phyloP scores from a whole-genome alignment of 2,329 filamentous ascomycete genomes.

The Stagonosporopsis tanaceti region DNA sequence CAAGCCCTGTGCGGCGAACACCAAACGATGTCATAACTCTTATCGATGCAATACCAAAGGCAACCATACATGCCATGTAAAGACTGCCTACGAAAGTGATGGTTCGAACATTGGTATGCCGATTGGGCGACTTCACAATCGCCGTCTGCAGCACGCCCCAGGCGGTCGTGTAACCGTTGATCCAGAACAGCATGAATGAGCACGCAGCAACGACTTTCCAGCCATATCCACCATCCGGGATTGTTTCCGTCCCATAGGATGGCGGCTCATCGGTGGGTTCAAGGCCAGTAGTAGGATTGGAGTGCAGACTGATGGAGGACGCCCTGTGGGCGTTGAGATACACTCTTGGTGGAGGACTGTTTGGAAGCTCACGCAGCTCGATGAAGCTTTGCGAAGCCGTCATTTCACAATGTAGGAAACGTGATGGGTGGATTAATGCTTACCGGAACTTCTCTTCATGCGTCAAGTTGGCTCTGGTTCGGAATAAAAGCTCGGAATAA shows the following conservation, averaged over 20 bases:
- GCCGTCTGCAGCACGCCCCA: conserved; percentile 70
- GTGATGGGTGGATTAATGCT: no score
- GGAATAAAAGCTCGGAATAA: no score
- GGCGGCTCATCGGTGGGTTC: neutral
- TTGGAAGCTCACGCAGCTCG: neutral
- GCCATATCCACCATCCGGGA: conserved; percentile 63
- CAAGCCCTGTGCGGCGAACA: no score
- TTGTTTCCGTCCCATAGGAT: conserved; percentile 11
- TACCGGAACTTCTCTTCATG: no score
- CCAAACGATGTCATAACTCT: no score
- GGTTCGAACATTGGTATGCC: no score
- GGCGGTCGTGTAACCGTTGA: conserved; percentile 63
- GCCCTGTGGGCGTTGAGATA: neutral
- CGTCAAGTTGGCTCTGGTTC: no score
- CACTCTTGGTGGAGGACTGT: neutral
- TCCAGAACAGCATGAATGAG: conserved; percentile 59
- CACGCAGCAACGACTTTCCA: conserved; percentile 44
- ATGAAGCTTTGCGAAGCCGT: neutral
- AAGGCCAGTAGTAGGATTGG: neutral
- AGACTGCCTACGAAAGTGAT: no score
- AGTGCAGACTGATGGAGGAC: neutral
- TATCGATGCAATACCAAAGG: no score
- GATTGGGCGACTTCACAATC: conserved; percentile 52
- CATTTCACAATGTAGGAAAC: no score
- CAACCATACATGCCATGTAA: no score